A percentile compares a stretch with the other conserved stretches of the same genome.
These are phyloP conservation scores for Malassezia arunalokei DNA, from an alignment of 1,284 basidiomycete species.

Conservation along the genomic window DNA sequence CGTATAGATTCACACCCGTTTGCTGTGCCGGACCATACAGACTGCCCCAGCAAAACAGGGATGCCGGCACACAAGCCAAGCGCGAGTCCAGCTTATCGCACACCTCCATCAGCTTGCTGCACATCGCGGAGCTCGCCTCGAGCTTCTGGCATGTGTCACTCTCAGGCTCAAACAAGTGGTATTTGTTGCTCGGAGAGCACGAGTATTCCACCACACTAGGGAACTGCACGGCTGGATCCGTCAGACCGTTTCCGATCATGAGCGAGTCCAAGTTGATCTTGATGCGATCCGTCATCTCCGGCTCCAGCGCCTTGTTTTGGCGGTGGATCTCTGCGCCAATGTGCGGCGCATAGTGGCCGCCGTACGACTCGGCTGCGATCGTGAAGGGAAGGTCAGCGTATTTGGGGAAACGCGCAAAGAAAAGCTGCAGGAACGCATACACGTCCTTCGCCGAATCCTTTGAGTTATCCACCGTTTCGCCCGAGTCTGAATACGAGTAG, in stretches of 20 bases:
- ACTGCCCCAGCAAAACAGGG: slow-evolving; percentile 48
- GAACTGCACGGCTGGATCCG: slow-evolving; percentile 45
- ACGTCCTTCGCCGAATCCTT: slow-evolving; percentile 69
- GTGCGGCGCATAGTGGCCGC: slow-evolving; percentile 53
- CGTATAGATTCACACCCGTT: slow-evolving; percentile 56
- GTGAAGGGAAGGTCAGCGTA: slow-evolving; percentile 40
- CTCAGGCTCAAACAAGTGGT: slow-evolving; percentile 60
- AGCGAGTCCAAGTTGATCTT: slow-evolving; percentile 40
- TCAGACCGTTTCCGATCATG: slow-evolving; percentile 44
- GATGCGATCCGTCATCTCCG: slow-evolving; percentile 18
- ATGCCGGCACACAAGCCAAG: slow-evolving; percentile 53
- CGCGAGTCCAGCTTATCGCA: slow-evolving; percentile 42
- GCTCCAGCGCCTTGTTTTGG: slow-evolving; percentile 38
- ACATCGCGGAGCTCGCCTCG: slow-evolving; percentile 58
- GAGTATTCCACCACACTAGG: slow-evolving; percentile 61
- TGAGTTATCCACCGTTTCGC: slow-evolving; percentile 59
- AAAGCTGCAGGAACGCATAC: slow-evolving; percentile 77
- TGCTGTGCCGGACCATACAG: slow-evolving; percentile 51
- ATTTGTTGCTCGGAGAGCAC: slow-evolving; percentile 51
- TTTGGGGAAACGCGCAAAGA: slow-evolving; percentile 53
- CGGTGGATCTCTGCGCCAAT: slow-evolving; percentile 36
- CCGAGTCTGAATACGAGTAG: slow-evolving; percentile 64
- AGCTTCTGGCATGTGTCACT: slow-evolving; percentile 58
- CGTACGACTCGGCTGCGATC: slow-evolving; percentile 53
- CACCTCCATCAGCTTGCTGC: slow-evolving; percentile 53